These are phyloP conservation scores for Pseudogymnoascus sp. DNA, from an alignment of 2,329 filamentous ascomycete genomes.

Conservation along the genomic window DNA sequence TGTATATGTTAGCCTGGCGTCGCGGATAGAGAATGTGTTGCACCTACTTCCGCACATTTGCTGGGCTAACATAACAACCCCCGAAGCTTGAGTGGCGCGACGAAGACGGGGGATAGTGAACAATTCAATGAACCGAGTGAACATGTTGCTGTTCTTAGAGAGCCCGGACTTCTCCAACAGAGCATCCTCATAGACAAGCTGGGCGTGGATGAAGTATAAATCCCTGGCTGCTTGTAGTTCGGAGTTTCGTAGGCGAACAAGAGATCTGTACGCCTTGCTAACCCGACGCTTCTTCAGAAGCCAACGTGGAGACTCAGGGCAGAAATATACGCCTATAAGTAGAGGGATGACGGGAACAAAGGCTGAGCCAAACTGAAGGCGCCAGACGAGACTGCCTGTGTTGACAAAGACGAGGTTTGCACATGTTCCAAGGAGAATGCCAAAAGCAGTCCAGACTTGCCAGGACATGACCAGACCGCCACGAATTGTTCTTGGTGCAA, in stretches of 20 bases:
- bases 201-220: conserved; percentile 54
- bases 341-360: conserved; percentile 53
- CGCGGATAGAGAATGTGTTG: not conserved
- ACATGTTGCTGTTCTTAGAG: conserved; percentile 43
- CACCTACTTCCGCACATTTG: conserved; percentile 25
- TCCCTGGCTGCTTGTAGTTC: conserved; percentile 51
- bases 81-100: conserved; percentile 66
- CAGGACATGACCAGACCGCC: conserved; percentile 72
- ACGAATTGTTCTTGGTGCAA: conserved; percentile 41
- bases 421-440: conserved; percentile 41
- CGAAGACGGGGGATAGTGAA: conserved; percentile 62
- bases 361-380: conserved; percentile 55
- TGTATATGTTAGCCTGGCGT: conserved; percentile 14
- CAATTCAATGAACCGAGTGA: conserved; percentile 53
- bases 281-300: conserved; percentile 42
- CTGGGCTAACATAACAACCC: conserved; percentile 59
- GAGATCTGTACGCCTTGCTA: conserved; percentile 46
- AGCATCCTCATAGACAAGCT: conserved; percentile 35
- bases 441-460: conserved; percentile 62
- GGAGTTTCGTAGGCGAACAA: conserved; percentile 46
- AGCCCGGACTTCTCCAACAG: conserved; percentile 30
- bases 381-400: conserved; percentile 49
- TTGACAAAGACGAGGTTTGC: conserved; percentile 39
- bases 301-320: conserved; percentile 58
- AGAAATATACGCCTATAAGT: conserved; percentile 52